Evolutionary conservation across 2,329 filamentous ascomycete species (phyloP).

Genomic region (Aspergillus felis): DNA sequence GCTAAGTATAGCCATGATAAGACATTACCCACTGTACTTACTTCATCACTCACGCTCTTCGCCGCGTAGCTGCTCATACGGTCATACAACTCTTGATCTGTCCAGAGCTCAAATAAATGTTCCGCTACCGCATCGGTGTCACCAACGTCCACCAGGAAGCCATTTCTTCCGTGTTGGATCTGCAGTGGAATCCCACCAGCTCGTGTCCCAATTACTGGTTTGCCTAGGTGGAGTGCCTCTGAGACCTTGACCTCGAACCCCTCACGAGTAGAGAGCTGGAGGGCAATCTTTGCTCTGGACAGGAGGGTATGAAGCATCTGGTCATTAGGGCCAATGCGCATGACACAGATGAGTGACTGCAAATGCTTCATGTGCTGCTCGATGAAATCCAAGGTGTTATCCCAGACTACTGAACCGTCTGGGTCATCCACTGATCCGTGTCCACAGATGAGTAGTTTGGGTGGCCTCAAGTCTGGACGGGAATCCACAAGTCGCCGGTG

Average conservation of each 20-base stretch:
- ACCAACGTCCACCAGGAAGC: slow-evolving; percentile 68
- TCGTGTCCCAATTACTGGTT: slow-evolving; percentile 70
- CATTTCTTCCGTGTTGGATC: slow-evolving; percentile 66
- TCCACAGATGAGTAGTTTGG: slow-evolving; percentile 69
- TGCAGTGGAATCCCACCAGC: slow-evolving; percentile 78
- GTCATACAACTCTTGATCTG: slow-evolving; percentile 60
- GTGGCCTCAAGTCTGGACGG: slow-evolving; percentile 53
- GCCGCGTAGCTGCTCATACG: slow-evolving; percentile 63
- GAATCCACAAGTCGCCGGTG: slow-evolving; percentile 54
- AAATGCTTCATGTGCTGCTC: slow-evolving; percentile 60
- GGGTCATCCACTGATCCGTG: slow-evolving; percentile 80
- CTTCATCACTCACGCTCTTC: slow-evolving; percentile 71
- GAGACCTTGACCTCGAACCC: slow-evolving; percentile 86
- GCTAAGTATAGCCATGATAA: slow-evolving; percentile 75
- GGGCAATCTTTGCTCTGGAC: slow-evolving; percentile 65
- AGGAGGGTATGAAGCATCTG: slow-evolving; percentile 75
- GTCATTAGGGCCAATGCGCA: slow-evolving; percentile 75
- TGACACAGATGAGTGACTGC: slow-evolving; percentile 65
- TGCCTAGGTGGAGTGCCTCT: slow-evolving; percentile 74
- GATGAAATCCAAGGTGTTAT: slow-evolving; percentile 65
- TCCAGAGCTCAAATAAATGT: slow-evolving; percentile 64
- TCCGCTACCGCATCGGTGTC: slow-evolving; percentile 67
- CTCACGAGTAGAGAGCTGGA: slow-evolving; percentile 77
- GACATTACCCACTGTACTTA: slow-evolving; percentile 75
- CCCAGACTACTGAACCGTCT: slow-evolving; percentile 68